Evolutionary conservation across 768 basidiomycete genomes (phyloP).

Genomic region (Infundibulicybe gibba): DNA sequence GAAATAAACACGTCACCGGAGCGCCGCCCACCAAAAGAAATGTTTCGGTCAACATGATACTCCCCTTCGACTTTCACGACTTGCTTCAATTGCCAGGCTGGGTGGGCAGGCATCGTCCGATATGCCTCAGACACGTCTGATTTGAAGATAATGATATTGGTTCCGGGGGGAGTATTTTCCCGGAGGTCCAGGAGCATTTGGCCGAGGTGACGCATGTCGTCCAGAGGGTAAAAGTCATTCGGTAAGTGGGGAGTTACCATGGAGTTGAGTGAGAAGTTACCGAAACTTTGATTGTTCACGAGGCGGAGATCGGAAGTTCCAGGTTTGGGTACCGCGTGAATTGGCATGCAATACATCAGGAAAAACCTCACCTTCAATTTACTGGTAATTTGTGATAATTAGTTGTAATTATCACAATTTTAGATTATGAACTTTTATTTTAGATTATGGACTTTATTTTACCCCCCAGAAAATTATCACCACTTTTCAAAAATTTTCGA

Average conservation of each 20-base stretch:
- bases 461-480: too few relatives aligned
- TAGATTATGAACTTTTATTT: too few relatives aligned
- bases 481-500: too few relatives aligned
- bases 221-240: neutral
- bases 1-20: neutral
- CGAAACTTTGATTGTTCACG: slow-evolving; percentile 26
- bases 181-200: neutral
- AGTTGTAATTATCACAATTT: too few relatives aligned
- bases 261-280: slow-evolving; percentile 19
- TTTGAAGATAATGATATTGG: slow-evolving; percentile 21
- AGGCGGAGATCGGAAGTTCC: too few relatives aligned
- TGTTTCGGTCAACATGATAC: neutral
- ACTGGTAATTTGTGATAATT: too few relatives aligned
- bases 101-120: slow-evolving; percentile 36
- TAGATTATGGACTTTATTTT: too few relatives aligned
- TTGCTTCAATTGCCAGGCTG: slow-evolving; percentile 30
- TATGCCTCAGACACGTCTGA: slow-evolving; percentile 34
- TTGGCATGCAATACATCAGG: too few relatives aligned
- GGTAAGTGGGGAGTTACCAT: neutral
- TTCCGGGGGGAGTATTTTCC: neutral
- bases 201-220: neutral
- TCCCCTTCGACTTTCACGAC: neutral
- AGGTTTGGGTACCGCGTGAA: too few relatives aligned
- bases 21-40: slow-evolving; percentile 2
- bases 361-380: too few relatives aligned